phyloP scores from a whole-genome alignment of 2,329 filamentous ascomycete species.

The Diatrype stigma region DNA sequence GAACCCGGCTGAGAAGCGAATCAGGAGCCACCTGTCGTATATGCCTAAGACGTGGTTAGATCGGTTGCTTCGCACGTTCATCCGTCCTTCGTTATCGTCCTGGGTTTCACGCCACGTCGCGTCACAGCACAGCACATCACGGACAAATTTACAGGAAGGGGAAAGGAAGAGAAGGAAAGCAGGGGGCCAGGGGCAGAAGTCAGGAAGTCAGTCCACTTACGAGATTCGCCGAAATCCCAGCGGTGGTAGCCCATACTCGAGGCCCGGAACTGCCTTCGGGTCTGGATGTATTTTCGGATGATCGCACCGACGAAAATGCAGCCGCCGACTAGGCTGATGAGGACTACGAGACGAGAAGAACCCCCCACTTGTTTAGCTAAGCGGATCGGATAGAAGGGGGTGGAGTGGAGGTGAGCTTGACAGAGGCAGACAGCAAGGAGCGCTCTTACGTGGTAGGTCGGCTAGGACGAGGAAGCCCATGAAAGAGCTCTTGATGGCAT shows the following conservation, averaged over 20 bases:
- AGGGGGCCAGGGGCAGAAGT: too few relatives aligned
- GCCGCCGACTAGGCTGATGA: constrained; percentile 33
- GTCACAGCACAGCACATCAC: too few relatives aligned
- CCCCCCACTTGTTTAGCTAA: too few relatives aligned
- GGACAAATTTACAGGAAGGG: too few relatives aligned
- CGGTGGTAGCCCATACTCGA: constrained; percentile 31
- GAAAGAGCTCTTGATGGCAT: constrained; percentile 7
- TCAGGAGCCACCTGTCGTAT: constrained; percentile 42
- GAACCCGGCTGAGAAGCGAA: constrained; percentile 42
- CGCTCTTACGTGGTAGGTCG: constrained; percentile 11
- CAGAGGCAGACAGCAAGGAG: too few relatives aligned
- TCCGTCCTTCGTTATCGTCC: too few relatives aligned
- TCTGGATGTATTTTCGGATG: constrained; percentile 36
- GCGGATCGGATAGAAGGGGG: too few relatives aligned
- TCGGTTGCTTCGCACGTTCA: too few relatives aligned
- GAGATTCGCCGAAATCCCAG: constrained; percentile 14
- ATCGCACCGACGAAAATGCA: constrained; percentile 34
- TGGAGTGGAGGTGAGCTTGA: too few relatives aligned
- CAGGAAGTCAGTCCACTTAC: neutral
- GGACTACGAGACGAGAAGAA: constrained; percentile 26
- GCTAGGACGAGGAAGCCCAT: constrained; percentile 12
- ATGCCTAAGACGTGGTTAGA: constrained; percentile 22
- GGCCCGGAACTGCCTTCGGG: constrained; percentile 26
- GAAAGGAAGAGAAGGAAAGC: too few relatives aligned
- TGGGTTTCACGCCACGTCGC: too few relatives aligned